phyloP scores from a whole-genome alignment of 371 early-diverging fungal species.

The Actinomucor elegans region DNA sequence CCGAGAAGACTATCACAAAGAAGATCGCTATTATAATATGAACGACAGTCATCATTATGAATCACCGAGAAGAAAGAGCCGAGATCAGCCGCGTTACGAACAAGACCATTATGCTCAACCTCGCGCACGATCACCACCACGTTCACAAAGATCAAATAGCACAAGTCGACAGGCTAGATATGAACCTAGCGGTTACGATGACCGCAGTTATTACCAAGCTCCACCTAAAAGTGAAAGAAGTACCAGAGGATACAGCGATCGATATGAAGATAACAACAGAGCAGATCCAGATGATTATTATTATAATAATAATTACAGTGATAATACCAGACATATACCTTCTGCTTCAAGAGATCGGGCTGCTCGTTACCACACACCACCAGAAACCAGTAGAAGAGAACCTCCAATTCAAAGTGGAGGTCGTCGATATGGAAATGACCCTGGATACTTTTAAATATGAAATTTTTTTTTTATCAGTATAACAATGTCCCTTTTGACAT shows the following conservation, averaged over 20 bases:
- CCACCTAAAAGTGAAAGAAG: conserved; percentile 7
- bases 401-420: conserved; percentile 5
- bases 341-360: conserved; percentile 1
- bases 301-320: background rate
- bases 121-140: background rate
- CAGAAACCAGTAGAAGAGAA: conserved; percentile 4
- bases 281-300: conserved; percentile 5
- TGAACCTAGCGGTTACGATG: background rate
- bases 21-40: background rate
- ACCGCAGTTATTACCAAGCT: background rate
- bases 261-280: no score
- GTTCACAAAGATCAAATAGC: background rate
- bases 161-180: background rate
- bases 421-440: conserved; percentile 18
- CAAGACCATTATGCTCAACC: background rate
- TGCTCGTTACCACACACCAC: conserved; percentile 1
- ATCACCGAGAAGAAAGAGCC: background rate
- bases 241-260: background rate
- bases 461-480: background rate
- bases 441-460: conserved; percentile 9
- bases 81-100: background rate
- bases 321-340: background rate
- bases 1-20: background rate
- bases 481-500: background rate
- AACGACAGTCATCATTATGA: background rate